phyloP scores from a whole-genome alignment of 202 grass and related monocot genomes.

The Schoenoplectus triqueter region DNA sequence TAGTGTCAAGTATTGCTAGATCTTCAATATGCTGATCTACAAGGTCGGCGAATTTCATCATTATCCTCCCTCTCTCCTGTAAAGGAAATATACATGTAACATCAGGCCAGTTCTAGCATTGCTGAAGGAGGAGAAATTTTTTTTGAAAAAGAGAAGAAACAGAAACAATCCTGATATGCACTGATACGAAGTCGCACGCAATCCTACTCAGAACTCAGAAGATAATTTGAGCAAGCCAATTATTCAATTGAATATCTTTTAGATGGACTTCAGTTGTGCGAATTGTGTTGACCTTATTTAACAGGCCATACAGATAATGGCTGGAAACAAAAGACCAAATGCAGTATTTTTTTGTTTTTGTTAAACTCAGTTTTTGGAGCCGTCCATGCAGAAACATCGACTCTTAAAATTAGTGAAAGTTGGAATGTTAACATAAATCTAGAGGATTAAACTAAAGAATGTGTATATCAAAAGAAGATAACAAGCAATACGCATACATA shows the following conservation, averaged over 20 bases:
- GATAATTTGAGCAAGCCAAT: background rate
- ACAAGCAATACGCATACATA: slow-evolving; percentile 46
- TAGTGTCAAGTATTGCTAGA: slow-evolving; percentile 67
- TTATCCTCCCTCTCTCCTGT: slow-evolving; percentile 66
- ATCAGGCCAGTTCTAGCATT: slow-evolving; percentile 1
- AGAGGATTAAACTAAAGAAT: background rate
- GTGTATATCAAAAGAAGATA: background rate
- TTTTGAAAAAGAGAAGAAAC: background rate
- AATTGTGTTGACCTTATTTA: background rate
- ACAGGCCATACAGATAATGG: background rate
- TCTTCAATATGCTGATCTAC: slow-evolving; percentile 63
- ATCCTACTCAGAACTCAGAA: background rate
- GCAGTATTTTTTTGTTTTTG: background rate
- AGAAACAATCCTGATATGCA: background rate
- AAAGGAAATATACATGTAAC: slow-evolving; percentile 15
- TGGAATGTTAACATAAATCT: background rate
- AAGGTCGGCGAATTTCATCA: slow-evolving; percentile 73
- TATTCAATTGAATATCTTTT: background rate
- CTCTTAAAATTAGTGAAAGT: background rate
- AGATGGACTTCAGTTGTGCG: background rate
- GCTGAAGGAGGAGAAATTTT: background rate
- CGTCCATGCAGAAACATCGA: background rate
- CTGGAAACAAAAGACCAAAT: background rate
- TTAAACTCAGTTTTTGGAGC: too few relatives aligned
- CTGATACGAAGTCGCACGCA: background rate